Base-by-base conservation (phyloP, 2,329 filamentous ascomycete species). In the Dactylellina cionopaga region DNA sequence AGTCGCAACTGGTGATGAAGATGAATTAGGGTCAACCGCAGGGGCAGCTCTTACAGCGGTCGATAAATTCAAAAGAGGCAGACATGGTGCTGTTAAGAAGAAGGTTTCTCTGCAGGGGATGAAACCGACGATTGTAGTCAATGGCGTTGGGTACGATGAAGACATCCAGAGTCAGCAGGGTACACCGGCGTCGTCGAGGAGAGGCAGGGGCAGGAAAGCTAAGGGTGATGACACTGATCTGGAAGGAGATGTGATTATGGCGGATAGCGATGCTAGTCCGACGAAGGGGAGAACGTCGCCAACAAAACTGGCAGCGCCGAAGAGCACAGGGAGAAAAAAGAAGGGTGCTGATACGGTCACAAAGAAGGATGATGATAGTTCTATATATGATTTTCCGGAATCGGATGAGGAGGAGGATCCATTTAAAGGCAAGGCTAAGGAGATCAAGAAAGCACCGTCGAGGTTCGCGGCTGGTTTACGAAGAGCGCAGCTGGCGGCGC, bases 241-340 rank as follows among this genome's bases (percentile, higher is more conserved):
- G 13, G 66, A 71, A 25, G 75, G 72, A 19, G 75, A 76, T 60
- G 70, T 77, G 39, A 73, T 76, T 4, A 73, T 54, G 49, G 47
- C 15, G 7, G 74, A 75, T 56, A 71, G 72, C 9, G 71, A 56
- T 43, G 69, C 64, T 41, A 60, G 39, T 15, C 25, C 68, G 7
- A 44, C 59, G 19, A 47, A 25, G 5, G n/a, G 22, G 22, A 39
- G 17, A 10, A 35, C 56, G 25, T 44, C 55, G 35, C 41, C 52
- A 13, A 22, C 56, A 54, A 56, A 74, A 29, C 22, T 60, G 27
- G 58, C 33, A 10, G 51, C 51, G 11, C 49, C 66, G 25, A 31
- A 39, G 44, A 63, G 66, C 24, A 46, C 54, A n/a, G 71, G 66
- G 6, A 71, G 47, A 41, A 69, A 65, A 19, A 65, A 58, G 17